Evolutionary conservation across 2,329 filamentous ascomycete genomes (phyloP).

Genomic region (Hymenoscyphus scutula): DNA sequence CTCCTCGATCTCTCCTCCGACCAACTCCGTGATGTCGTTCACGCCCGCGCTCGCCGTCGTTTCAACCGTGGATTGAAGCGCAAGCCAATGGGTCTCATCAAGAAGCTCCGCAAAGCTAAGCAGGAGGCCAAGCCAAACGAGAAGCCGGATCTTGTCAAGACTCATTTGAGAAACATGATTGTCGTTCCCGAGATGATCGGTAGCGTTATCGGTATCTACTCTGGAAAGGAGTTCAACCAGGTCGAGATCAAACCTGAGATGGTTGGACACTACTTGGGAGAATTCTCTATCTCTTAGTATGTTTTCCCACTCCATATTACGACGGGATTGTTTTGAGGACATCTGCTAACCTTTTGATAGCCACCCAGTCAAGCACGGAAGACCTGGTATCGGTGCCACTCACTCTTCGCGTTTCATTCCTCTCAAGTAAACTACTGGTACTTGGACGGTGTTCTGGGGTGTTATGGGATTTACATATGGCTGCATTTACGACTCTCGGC

Average conservation of each 20-base stretch:
- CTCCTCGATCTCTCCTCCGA: slow-evolving; percentile 98
- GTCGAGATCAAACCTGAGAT: slow-evolving; percentile 99
- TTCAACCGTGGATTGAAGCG: slow-evolving; percentile 99
- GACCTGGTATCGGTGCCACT: slow-evolving; percentile 98
- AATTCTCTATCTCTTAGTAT: slow-evolving; percentile 99
- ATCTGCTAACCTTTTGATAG: slow-evolving; percentile 57
- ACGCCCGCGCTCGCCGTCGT: slow-evolving; percentile 95
- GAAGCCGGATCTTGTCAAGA: slow-evolving; percentile 99
- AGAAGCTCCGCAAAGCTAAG: slow-evolving; percentile 99
- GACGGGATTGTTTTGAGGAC: not conserved
- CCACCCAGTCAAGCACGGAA: slow-evolving; percentile 99
- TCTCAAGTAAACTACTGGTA: slow-evolving; percentile 73
- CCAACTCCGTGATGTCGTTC: slow-evolving; percentile 98
- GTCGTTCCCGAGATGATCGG: slow-evolving; percentile 99
- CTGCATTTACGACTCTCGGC: slow-evolving; percentile 17
- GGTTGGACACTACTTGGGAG: slow-evolving; percentile 98
- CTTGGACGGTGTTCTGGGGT: slow-evolving; percentile 28
- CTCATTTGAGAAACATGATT: slow-evolving; percentile 99
- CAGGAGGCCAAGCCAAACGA: slow-evolving; percentile 98
- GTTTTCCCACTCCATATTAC: slow-evolving; percentile 46
- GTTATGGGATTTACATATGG: slow-evolving; percentile 24
- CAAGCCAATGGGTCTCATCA: slow-evolving; percentile 99
- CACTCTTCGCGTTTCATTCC: slow-evolving; percentile 99
- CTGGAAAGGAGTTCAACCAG: slow-evolving; percentile 99
- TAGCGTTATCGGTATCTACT: slow-evolving; percentile 98